These are phyloP conservation scores for Triticum dicoccoides DNA, from an alignment of 176 grass and related monocot species.

Conservation along the genomic window DNA sequence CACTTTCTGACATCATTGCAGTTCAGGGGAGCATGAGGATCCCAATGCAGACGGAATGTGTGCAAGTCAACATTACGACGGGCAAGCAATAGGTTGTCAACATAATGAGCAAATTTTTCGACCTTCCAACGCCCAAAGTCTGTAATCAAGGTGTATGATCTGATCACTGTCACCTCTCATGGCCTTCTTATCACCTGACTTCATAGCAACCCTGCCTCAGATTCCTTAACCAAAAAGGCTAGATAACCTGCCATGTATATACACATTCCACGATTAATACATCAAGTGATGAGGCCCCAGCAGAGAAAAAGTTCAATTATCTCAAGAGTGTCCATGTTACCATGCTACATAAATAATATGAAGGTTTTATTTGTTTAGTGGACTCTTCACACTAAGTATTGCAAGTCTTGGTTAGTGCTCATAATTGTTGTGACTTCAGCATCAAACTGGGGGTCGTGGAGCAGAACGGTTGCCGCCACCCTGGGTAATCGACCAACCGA, in stretches of 20 bases:
- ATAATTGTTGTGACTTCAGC: background rate
- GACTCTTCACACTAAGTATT: background rate
- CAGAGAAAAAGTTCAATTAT: background rate
- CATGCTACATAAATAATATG: background rate
- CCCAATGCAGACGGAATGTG: slow-evolving; percentile 23
- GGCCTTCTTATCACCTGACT: background rate
- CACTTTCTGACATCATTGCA: slow-evolving; percentile 22
- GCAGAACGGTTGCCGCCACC: background rate
- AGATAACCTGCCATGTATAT: background rate
- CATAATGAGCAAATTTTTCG: slow-evolving; percentile 14
- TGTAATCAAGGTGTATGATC: background rate
- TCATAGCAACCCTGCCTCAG: slow-evolving; percentile 1
- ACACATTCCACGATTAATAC: slow-evolving; percentile 8
- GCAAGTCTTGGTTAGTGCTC: background rate
- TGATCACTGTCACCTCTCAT: background rate
- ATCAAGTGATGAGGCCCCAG: background rate
- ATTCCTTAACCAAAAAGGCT: slow-evolving; percentile 5
- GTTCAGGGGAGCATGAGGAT: background rate
- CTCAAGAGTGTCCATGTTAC: background rate
- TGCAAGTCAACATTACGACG: slow-evolving; percentile 16
- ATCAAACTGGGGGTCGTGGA: background rate
- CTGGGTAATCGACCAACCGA: background rate
- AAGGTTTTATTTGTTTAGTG: background rate
- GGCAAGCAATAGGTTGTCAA: slow-evolving; percentile 21
- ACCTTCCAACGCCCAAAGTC: background rate